A percentile compares a stretch with the other conserved stretches of the same genome.
Evolutionary conservation across 257 asterid species (phyloP).

Genomic region (Craterostigma plantagineum): DNA sequence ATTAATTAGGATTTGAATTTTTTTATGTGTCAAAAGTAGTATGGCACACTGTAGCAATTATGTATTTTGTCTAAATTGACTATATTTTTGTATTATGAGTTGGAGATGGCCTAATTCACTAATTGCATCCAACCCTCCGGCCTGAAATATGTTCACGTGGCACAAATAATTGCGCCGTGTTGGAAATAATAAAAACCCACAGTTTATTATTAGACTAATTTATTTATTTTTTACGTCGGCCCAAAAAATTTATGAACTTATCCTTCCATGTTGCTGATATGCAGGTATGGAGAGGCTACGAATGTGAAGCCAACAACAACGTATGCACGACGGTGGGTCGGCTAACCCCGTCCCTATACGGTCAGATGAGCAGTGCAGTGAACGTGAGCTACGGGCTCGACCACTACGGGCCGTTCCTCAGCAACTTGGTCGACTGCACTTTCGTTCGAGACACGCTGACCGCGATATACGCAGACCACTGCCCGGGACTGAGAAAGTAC

Average conservation of each 20-base stretch:
- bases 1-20: too few species aligned
- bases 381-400: slow-evolving; percentile 61
- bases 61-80: too few species aligned
- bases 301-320: slow-evolving; percentile 47
- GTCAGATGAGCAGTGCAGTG: slow-evolving; percentile 48
- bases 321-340: slow-evolving; percentile 67
- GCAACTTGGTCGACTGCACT: slow-evolving; percentile 50
- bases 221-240: background rate
- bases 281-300: slow-evolving; percentile 68
- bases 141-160: too few species aligned
- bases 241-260: too few species aligned
- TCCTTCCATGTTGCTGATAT: background rate
- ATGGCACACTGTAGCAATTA: too few species aligned
- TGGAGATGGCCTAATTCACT: too few species aligned
- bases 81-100: too few species aligned
- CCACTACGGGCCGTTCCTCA: slow-evolving; percentile 57
- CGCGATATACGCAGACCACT: slow-evolving; percentile 34
- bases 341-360: slow-evolving; percentile 50
- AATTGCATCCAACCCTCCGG: too few species aligned
- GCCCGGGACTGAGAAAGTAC: slow-evolving; percentile 42
- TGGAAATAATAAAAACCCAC: too few species aligned
- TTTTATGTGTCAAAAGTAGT: too few species aligned
- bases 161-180: too few species aligned
- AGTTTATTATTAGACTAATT: too few species aligned
- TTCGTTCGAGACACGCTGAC: slow-evolving; percentile 58